phyloP scores from a whole-genome alignment of 129 eudicot species.

The Erigeron canadensis region DNA sequence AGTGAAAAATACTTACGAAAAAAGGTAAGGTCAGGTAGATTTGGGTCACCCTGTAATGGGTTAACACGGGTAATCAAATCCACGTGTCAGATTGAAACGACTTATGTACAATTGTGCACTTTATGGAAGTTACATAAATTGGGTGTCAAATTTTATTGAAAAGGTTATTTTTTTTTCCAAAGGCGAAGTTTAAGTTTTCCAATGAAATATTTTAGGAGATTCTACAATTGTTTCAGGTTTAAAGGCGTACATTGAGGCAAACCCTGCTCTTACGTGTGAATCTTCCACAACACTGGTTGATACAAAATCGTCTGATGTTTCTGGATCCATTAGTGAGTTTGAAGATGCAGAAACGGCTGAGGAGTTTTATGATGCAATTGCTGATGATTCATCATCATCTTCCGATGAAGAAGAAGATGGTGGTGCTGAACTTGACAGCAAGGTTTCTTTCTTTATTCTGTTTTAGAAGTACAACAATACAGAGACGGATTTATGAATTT shows the following conservation, averaged over 20 bases:
- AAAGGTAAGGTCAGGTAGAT: background rate
- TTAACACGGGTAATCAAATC: background rate
- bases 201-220: background rate
- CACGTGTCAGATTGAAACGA: background rate
- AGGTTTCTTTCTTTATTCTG: slow-evolving; percentile 39
- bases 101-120: no score
- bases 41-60: background rate
- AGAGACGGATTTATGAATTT: no score
- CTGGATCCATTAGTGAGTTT: slow-evolving; percentile 49
- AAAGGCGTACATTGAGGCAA: slow-evolving; percentile 90
- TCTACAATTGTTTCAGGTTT: slow-evolving; percentile 49
- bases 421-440: slow-evolving; percentile 47
- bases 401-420: slow-evolving; percentile 59
- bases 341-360: slow-evolving; percentile 63
- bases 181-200: background rate
- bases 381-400: slow-evolving; percentile 59
- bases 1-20: background rate
- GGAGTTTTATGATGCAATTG: slow-evolving; percentile 83
- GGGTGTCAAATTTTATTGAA: background rate
- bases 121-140: no score
- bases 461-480: background rate
- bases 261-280: slow-evolving; percentile 57
- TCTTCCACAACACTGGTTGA: slow-evolving; percentile 48
- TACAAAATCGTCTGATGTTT: slow-evolving; percentile 54
- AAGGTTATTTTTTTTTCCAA: background rate